A percentile compares a stretch with the other conserved stretches of the same genome.
Conservation (phyloP, 352 stramenopile genomes). For the Peronospora destructor region DNA sequence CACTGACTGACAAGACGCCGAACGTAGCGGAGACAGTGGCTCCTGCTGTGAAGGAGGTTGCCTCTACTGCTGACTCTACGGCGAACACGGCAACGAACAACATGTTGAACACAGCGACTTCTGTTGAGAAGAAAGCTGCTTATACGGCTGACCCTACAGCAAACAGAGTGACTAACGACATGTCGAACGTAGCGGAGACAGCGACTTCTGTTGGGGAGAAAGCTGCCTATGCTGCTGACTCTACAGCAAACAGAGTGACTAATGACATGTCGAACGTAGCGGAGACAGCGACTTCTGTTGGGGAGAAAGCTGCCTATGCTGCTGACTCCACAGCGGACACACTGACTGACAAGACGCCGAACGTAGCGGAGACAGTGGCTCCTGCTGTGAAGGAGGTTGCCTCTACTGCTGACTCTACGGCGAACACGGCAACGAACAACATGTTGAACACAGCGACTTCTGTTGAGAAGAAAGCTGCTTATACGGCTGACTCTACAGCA, state of each 20-base stretch:
- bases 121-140: neutral
- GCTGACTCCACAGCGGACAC: constrained; percentile 3
- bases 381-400: constrained; percentile 3
- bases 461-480: neutral
- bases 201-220: constrained; percentile 4
- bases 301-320: constrained; percentile 1
- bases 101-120: neutral
- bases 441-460: neutral
- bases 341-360: neutral
- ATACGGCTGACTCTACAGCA: neutral
- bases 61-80: neutral
- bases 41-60: constrained; percentile 4
- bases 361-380: neutral
- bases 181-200: neutral
- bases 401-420: neutral
- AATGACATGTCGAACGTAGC: neutral
- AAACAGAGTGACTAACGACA: neutral
- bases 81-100: constrained; percentile 1
- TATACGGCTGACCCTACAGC: no score
- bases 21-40: neutral
- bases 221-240: no score
- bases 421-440: constrained; percentile 3
- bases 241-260: neutral
- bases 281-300: constrained; percentile 3
- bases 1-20: neutral